Evolutionary conservation across 164 flowering plant genomes (phyloP).

Genomic region (Platanus orientalis): DNA sequence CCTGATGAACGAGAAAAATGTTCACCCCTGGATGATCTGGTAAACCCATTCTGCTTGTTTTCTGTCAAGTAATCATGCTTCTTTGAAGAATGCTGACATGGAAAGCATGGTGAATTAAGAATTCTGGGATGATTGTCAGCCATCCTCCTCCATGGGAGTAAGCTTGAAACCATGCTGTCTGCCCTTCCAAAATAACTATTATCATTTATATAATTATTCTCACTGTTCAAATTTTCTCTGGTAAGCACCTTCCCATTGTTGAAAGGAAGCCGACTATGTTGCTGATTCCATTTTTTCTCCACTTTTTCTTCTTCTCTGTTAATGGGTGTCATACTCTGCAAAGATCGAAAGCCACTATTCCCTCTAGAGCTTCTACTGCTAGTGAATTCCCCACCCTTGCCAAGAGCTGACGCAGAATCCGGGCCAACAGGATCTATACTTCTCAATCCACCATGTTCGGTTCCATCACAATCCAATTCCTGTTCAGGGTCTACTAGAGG

Average conservation of each 20-base stretch:
- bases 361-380: background rate
- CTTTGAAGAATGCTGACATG: background rate
- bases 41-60: background rate
- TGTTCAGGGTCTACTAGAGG: background rate
- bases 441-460: background rate
- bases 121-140: background rate
- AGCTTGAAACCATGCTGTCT: background rate
- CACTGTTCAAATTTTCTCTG: background rate
- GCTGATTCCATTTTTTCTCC: background rate
- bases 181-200: background rate
- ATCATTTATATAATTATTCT: background rate
- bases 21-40: too few relatives aligned
- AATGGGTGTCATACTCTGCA: background rate
- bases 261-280: background rate
- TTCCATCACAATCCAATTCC: background rate
- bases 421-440: background rate
- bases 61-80: slow-evolving; percentile 1
- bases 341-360: background rate
- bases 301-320: background rate
- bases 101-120: background rate
- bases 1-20: too few relatives aligned
- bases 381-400: background rate
- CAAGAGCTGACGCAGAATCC: background rate
- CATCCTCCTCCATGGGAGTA: background rate
- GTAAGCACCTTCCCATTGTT: background rate